These are phyloP conservation scores for Oryza glumipatula DNA, from an alignment of 176 grass and related monocot genomes.

Conservation along the genomic window DNA sequence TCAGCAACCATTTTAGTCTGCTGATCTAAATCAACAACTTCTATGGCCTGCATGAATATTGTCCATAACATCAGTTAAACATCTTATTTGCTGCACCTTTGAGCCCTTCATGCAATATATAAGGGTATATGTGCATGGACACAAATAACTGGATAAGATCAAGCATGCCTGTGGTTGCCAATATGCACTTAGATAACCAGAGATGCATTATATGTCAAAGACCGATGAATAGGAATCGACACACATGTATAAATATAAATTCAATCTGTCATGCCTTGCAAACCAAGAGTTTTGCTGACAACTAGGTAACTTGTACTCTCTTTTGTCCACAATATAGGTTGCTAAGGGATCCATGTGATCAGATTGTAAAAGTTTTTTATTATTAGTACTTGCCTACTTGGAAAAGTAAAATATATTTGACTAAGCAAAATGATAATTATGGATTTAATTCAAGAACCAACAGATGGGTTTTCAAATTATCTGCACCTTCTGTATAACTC, in stretches of 20 bases:
- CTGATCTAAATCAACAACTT: constrained; percentile 78
- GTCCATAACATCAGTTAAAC: constrained; percentile 14
- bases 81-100: background rate
- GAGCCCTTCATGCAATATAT: background rate
- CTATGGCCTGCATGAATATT: constrained; percentile 63
- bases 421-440: background rate
- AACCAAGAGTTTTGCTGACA: background rate
- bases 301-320: background rate
- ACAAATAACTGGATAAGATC: background rate
- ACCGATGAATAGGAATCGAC: background rate
- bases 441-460: background rate
- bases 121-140: background rate
- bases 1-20: constrained; percentile 80
- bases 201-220: background rate
- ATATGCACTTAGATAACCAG: background rate
- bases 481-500: constrained; percentile 88
- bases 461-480: background rate
- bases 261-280: background rate
- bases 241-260: constrained; percentile 18
- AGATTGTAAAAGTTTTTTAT: background rate
- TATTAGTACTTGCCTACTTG: background rate
- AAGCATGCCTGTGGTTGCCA: constrained; percentile 4
- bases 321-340: background rate
- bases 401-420: background rate
- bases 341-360: background rate